Evolutionary conservation across 1,284 basidiomycete species (phyloP), one percentile per base, ranked within the genome.

Genomic region (Porodaedalea pini): DNA sequence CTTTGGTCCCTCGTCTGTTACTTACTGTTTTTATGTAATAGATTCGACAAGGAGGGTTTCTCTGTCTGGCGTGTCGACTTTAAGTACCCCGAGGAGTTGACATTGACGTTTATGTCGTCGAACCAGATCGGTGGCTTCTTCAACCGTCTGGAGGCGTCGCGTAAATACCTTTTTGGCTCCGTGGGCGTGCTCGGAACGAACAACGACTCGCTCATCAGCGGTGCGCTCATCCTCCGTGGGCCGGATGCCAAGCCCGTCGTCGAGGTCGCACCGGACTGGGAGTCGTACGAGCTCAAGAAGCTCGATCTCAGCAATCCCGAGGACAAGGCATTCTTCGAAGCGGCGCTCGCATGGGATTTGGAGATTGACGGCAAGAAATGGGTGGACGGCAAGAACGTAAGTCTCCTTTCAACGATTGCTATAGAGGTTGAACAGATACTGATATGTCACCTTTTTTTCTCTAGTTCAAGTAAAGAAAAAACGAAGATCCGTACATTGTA

Each of bases 1-100:
- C 17, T 3, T 37, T 25, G 34, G n/a, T 47, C 61, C 60, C 61
- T 58, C 56, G 59, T 2, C 40, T 41, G 13, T 61, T 62, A 64
- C 67, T 50, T 55, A 40, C 56, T 48, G 56, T 67, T 23, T 62
- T 67, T 56, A 62, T 65, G 39, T 57, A 15, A 62, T 68, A 93
- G 94, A 81, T 94, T 85, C 73, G 95, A 98, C 80, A 74, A 82
- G 62, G 85, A 90, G 64, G 95, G 95, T 49, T 98, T 88, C 86
- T 96, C 94, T 62, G 73, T 90, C 71, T 96, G 90, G 90, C 82
- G 87, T 63, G 85, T 94, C 59, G 90, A 94, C 80, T 98, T 93
- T 89, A 94, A 97, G 81, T 98, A 98, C 86, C 92, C 92, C 77
- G 81, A 88, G 27, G 96, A 98, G 77, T 86, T 99, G 64, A 95